These are phyloP conservation scores for Omphalea diandra DNA, from an alignment of 441 rosid genomes.

Conservation along the genomic window DNA sequence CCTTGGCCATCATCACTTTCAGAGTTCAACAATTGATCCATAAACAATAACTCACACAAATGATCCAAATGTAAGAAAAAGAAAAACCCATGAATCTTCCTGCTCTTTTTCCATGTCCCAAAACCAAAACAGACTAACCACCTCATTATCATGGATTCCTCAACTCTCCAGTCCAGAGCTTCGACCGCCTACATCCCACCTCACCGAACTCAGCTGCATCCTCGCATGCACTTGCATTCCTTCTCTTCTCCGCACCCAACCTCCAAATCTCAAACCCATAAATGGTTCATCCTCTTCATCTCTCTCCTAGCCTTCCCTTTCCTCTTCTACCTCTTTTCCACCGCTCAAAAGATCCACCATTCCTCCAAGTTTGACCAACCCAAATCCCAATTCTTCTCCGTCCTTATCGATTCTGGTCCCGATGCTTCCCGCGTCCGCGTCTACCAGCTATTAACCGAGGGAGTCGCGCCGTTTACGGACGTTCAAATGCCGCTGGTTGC, in stretches of 20 bases:
- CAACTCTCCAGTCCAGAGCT: slow-evolving; percentile 32
- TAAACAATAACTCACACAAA: no score
- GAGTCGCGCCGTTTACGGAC: slow-evolving; percentile 24
- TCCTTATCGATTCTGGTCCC: slow-evolving; percentile 32
- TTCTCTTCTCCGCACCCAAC: slow-evolving; percentile 17
- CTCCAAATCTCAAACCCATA: slow-evolving; percentile 21
- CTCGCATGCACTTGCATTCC: slow-evolving; percentile 41
- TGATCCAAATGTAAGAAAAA: background rate
- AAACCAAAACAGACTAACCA: no score
- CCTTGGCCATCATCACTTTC: no score
- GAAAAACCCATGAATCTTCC: background rate
- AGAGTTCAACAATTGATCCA: no score
- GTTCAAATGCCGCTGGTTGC: slow-evolving; percentile 30
- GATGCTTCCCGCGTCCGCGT: slow-evolving; percentile 30
- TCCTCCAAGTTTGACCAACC: slow-evolving; percentile 41
- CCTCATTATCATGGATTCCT: slow-evolving; percentile 42
- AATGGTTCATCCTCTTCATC: slow-evolving; percentile 26
- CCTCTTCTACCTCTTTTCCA: slow-evolving; percentile 40
- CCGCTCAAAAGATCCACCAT: slow-evolving; percentile 39
- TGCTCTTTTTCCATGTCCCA: background rate
- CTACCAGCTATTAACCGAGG: slow-evolving; percentile 38
- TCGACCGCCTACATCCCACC: slow-evolving; percentile 42
- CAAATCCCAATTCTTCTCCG: slow-evolving; percentile 28
- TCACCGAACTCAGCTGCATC: slow-evolving; percentile 53
- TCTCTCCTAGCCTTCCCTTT: slow-evolving; percentile 33